These are phyloP conservation scores for Tulasnella sp. DNA, from an alignment of 768 basidiomycete genomes.

Conservation along the genomic window DNA sequence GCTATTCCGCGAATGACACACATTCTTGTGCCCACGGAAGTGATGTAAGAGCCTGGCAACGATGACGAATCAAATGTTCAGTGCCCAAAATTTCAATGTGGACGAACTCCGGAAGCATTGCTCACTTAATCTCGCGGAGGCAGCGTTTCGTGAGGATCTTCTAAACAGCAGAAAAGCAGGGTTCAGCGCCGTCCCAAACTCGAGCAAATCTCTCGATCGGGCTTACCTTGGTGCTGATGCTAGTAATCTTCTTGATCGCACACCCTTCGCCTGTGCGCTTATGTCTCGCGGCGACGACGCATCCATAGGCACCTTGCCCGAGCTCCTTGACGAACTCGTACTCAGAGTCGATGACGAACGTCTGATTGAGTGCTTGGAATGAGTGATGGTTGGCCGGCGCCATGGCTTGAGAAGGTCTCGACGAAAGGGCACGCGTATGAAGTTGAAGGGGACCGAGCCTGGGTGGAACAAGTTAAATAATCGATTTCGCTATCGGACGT, in stretches of 20 bases:
- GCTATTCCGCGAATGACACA: slow-evolving; percentile 33
- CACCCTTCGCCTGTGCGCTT: slow-evolving; percentile 78
- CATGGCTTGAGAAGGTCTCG: not conserved
- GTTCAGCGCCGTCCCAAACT: not conserved
- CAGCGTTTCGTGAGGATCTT: slow-evolving; percentile 96
- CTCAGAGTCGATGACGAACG: slow-evolving; percentile 78
- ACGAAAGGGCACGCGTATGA: not conserved
- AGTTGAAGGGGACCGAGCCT: not conserved
- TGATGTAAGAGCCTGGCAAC: slow-evolving; percentile 75
- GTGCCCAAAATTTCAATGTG: slow-evolving; percentile 20
- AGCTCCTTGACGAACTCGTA: slow-evolving; percentile 96
- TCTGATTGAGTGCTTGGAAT: slow-evolving; percentile 78
- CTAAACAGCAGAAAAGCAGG: slow-evolving; percentile 34
- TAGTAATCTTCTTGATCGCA: slow-evolving; percentile 72
- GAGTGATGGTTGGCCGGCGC: slow-evolving; percentile 49
- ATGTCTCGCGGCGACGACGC: slow-evolving; percentile 80
- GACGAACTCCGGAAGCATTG: not conserved
- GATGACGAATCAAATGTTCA: not conserved
- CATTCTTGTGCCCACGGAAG: slow-evolving; percentile 98
- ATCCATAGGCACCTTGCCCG: slow-evolving; percentile 92
- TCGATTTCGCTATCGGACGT: too few relatives aligned
- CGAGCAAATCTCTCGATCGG: slow-evolving; percentile 30
- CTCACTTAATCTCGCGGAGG: slow-evolving; percentile 84
- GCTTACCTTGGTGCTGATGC: slow-evolving; percentile 73
- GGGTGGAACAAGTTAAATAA: not conserved